Conservation (phyloP, 768 basidiomycete species). For the Gyrodon lividus region DNA sequence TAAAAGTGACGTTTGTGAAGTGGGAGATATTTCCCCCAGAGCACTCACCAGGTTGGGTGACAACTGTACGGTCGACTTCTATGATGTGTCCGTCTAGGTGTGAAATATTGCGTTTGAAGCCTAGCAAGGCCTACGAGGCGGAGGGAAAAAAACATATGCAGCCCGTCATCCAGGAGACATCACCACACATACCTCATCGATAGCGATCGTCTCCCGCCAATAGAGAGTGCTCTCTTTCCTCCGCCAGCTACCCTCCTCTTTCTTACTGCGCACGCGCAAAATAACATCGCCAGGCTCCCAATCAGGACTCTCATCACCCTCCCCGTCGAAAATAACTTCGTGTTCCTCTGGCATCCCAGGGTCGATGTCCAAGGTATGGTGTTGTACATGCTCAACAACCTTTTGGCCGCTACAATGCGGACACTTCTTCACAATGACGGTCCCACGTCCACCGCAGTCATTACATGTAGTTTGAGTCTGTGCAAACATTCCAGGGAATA, state of each 20-base stretch:
- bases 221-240: conserved; percentile 90
- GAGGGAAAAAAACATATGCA: neutral
- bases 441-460: conserved; percentile 83
- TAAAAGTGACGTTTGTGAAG: conserved; percentile 1
- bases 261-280: conserved; percentile 76
- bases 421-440: conserved; percentile 72
- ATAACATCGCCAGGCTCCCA: conserved; percentile 96
- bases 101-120: conserved; percentile 90
- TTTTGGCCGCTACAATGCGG: conserved; percentile 82
- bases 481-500: conserved; percentile 96
- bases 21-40: neutral
- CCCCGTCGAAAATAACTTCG: conserved; percentile 93
- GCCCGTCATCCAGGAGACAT: neutral
- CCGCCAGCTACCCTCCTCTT: conserved; percentile 77
- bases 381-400: conserved; percentile 75
- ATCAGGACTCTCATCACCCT: conserved; percentile 93
- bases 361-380: conserved; percentile 81
- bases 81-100: conserved; percentile 89
- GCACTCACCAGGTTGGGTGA: conserved; percentile 84
- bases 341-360: conserved; percentile 92
- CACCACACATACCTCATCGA: conserved; percentile 66
- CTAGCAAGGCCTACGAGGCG: conserved; percentile 78
- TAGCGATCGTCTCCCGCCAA: conserved; percentile 86
- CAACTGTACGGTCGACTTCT: conserved; percentile 64
- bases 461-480: conserved; percentile 83